phyloP scores from a whole-genome alignment of 2,329 filamentous ascomycete species.

The Rhynchosporium agropyri region DNA sequence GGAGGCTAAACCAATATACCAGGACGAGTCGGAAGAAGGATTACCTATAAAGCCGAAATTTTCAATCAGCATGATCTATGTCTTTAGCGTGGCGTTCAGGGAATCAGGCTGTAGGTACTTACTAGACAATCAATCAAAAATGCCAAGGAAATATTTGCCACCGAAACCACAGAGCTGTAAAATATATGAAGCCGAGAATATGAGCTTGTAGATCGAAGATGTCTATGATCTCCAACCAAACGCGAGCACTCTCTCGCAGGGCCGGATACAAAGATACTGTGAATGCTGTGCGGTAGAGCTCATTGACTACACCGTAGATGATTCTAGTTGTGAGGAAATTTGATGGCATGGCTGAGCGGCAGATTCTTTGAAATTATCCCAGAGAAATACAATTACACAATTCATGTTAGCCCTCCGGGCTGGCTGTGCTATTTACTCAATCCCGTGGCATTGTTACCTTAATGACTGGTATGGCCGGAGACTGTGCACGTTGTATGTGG shows the following conservation, averaged over 20 bases:
- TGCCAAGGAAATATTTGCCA: conserved; percentile 14
- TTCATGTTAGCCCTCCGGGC: not conserved
- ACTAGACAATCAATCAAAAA: conserved; percentile 10
- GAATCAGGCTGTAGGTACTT: conserved; percentile 20
- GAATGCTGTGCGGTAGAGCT: conserved; percentile 15
- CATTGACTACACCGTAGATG: conserved; percentile 15
- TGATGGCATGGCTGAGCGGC: not conserved
- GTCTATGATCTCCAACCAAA: conserved; percentile 11
- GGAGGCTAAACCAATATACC: conserved; percentile 95
- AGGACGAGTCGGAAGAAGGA: conserved; percentile 94
- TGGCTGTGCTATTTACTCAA: too few species aligned
- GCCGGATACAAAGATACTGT: conserved; percentile 8
- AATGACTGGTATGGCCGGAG: not conserved
- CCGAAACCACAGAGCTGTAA: conserved; percentile 21
- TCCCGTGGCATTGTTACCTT: too few species aligned
- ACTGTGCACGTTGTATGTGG: not conserved
- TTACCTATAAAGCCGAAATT: conserved; percentile 64
- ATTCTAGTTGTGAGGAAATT: not conserved
- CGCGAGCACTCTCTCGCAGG: conserved; percentile 7
- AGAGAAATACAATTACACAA: not conserved
- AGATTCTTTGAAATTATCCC: too few species aligned
- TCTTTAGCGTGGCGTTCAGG: conserved; percentile 42
- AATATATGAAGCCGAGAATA: conserved; percentile 10
- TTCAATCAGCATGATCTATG: conserved; percentile 28
- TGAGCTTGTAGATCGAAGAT: conserved; percentile 10